These are phyloP conservation scores for Vigna nakashimae DNA, from an alignment of 306 rosid genomes.

Conservation along the genomic window DNA sequence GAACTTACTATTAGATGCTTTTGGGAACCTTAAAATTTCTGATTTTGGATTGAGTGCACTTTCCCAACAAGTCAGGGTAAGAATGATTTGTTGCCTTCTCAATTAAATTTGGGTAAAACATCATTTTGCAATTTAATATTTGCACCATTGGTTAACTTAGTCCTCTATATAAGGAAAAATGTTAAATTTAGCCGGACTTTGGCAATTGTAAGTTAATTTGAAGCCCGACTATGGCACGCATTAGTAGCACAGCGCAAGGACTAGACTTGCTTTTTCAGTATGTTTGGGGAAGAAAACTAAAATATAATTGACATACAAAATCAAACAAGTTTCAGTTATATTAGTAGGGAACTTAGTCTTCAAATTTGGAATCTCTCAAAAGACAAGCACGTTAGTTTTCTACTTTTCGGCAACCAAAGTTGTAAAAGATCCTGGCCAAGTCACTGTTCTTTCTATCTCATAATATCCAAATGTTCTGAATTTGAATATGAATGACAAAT, in stretches of 20 bases:
- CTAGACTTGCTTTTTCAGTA: constrained; percentile 6
- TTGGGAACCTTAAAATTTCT: constrained; percentile 82
- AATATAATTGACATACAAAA: neutral
- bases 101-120: constrained; percentile 22
- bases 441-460: neutral
- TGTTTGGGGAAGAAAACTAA: neutral
- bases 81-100: constrained; percentile 30
- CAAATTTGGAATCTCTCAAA: neutral
- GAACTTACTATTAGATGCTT: constrained; percentile 75
- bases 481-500: constrained; percentile 25
- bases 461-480: neutral
- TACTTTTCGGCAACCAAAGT: neutral
- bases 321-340: neutral
- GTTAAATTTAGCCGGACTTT: neutral
- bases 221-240: neutral
- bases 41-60: constrained; percentile 90
- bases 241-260: neutral
- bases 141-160: neutral
- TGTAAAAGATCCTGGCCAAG: neutral
- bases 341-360: constrained; percentile 1
- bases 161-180: neutral
- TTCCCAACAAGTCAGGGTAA: constrained; percentile 86
- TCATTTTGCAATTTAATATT: neutral
- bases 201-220: neutral
- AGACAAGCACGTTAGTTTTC: neutral